Conservation (phyloP, 805 yeast species). For the Kodamaea jinghongensis region DNA sequence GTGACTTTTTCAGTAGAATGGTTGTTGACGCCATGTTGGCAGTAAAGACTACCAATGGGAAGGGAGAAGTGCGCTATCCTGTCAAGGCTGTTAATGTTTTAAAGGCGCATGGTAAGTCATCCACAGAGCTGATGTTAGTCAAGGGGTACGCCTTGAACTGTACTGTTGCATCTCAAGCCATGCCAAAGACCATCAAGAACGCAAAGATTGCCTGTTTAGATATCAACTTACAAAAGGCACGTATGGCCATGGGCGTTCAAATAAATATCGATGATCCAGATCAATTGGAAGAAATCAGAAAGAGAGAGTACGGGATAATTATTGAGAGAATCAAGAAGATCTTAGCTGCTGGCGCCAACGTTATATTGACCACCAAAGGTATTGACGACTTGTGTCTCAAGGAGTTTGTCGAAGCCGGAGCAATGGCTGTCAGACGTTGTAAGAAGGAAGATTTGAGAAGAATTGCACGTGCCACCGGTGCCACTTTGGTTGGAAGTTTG, state of each 20-base stretch:
- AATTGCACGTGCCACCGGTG: constrained; percentile 98
- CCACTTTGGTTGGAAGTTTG: constrained; percentile 80
- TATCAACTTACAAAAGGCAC: constrained; percentile 89
- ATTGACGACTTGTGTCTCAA: constrained; percentile 90
- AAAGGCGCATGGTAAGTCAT: constrained; percentile 95
- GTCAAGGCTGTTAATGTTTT: constrained; percentile 94
- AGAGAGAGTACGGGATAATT: constrained; percentile 83
- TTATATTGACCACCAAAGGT: constrained; percentile 89
- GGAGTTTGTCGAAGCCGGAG: constrained; percentile 86
- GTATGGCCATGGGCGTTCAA: constrained; percentile 98
- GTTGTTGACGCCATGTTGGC: constrained; percentile 96
- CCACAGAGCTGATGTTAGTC: constrained; percentile 80
- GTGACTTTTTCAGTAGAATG: constrained; percentile 83
- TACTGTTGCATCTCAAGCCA: constrained; percentile 96
- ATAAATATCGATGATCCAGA: constrained; percentile 97
- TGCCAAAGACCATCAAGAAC: constrained; percentile 66
- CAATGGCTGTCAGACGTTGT: constrained; percentile 96
- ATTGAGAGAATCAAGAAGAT: constrained; percentile 80
- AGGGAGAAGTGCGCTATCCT: constrained; percentile 90
- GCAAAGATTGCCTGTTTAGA: constrained; percentile 89
- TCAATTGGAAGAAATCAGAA: constrained; percentile 87
- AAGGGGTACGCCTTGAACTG: constrained; percentile 96
- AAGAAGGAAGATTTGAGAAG: constrained; percentile 94
- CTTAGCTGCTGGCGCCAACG: constrained; percentile 87
- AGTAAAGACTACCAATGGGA: constrained; percentile 82